phyloP scores from a whole-genome alignment of 345 rosid species.

The Dipteronia sinensis region DNA sequence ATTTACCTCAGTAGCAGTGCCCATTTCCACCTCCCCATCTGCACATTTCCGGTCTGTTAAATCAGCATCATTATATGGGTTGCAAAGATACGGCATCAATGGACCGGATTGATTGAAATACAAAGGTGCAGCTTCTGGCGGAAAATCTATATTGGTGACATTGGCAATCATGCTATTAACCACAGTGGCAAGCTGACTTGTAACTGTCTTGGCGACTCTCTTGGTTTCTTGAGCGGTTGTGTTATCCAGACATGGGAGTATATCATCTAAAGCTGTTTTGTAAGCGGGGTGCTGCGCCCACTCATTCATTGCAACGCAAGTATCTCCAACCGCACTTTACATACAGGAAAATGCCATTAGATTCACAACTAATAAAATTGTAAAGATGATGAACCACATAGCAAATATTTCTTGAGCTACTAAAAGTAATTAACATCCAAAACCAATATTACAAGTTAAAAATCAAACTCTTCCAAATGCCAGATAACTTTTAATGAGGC shows the following conservation, averaged over 20 bases:
- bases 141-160: conserved; percentile 57
- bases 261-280: conserved; percentile 88
- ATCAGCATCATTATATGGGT: conserved; percentile 73
- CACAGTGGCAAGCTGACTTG: conserved; percentile 54
- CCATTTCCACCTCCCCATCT: conserved; percentile 64
- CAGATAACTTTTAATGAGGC: not conserved
- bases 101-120: conserved; percentile 93
- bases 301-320: conserved; percentile 91
- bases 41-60: conserved; percentile 55
- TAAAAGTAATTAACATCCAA: not conserved
- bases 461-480: not conserved
- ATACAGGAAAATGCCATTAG: conserved; percentile 12
- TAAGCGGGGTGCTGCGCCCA: conserved; percentile 90
- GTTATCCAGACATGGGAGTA: conserved; percentile 92
- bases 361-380: not conserved
- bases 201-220: conserved; percentile 54
- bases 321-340: conserved; percentile 78
- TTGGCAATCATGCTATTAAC: conserved; percentile 53
- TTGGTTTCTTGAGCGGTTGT: conserved; percentile 88
- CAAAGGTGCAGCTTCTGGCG: conserved; percentile 38
- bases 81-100: conserved; percentile 70
- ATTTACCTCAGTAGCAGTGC: conserved; percentile 66
- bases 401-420: not conserved
- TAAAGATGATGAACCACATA: not conserved
- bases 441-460: not conserved